phyloP scores from a whole-genome alignment of 2,329 filamentous ascomycete genomes.

The Venturia nashicola region DNA sequence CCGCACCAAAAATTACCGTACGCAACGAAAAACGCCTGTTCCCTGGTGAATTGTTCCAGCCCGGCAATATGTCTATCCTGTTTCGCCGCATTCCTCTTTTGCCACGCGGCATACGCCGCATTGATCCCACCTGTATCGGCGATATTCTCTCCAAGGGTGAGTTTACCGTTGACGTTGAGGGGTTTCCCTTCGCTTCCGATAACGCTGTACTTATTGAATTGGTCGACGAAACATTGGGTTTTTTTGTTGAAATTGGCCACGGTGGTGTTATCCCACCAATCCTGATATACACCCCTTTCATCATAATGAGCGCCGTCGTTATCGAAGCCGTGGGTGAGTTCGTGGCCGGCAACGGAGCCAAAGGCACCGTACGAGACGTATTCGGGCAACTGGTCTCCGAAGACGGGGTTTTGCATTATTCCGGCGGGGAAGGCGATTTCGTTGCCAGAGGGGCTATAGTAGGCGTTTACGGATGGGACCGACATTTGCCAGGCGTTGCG shows the following conservation, averaged over 20 bases:
- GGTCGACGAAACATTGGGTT: constrained; percentile 54
- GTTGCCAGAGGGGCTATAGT: constrained; percentile 51
- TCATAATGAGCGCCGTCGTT: constrained; percentile 53
- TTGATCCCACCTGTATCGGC: constrained; percentile 58
- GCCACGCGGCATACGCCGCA: constrained; percentile 54
- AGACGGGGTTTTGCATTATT: constrained; percentile 57
- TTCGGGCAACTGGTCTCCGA: constrained; percentile 48
- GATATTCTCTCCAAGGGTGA: constrained; percentile 59
- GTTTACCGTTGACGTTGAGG: constrained; percentile 48
- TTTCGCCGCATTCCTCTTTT: constrained; percentile 39
- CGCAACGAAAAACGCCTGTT: constrained; percentile 58
- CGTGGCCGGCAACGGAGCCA: constrained; percentile 54
- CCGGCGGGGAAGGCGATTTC: constrained; percentile 58
- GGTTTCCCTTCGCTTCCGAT: constrained; percentile 40
- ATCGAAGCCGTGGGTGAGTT: constrained; percentile 60
- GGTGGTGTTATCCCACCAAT: constrained; percentile 57
- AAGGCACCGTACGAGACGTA: constrained; percentile 61
- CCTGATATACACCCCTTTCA: constrained; percentile 48
- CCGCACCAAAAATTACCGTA: constrained; percentile 57
- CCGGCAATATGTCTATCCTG: constrained; percentile 26
- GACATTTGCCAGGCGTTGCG: constrained; percentile 49
- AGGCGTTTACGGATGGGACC: constrained; percentile 32
- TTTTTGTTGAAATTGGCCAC: constrained; percentile 45
- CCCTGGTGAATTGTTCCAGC: constrained; percentile 46
- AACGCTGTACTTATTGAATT: constrained; percentile 51